Evolutionary conservation across 352 stramenopile genomes (phyloP).

Genomic region (Pythium scleroteichum): DNA sequence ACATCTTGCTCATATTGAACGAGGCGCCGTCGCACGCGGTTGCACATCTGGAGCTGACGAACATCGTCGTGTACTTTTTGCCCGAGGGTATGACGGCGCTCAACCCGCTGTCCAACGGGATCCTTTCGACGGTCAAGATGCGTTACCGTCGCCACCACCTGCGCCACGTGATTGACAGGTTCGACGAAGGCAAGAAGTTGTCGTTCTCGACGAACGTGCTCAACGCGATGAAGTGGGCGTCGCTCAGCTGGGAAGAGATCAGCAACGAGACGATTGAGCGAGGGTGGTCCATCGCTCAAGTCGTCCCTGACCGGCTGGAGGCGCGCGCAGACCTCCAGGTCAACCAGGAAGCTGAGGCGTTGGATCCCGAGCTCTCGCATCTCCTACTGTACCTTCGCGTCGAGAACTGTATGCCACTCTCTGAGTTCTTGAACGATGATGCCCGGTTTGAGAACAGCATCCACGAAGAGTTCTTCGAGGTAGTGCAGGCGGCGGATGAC

Average conservation of each 20-base stretch:
- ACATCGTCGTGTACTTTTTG: slow-evolving; percentile 71
- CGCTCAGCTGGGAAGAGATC: slow-evolving; percentile 70
- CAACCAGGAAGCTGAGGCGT: slow-evolving; percentile 54
- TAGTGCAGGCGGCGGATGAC: slow-evolving; percentile 65
- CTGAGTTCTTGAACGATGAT: slow-evolving; percentile 77
- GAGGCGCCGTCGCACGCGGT: slow-evolving; percentile 78
- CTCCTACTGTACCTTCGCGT: slow-evolving; percentile 67
- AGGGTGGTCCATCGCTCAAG: slow-evolving; percentile 60
- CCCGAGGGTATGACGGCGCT: slow-evolving; percentile 50
- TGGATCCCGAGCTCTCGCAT: slow-evolving; percentile 69
- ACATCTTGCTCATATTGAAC: slow-evolving; percentile 79
- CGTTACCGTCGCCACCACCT: slow-evolving; percentile 74
- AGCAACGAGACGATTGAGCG: slow-evolving; percentile 66
- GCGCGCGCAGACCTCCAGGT: slow-evolving; percentile 53
- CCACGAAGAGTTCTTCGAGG: slow-evolving; percentile 84
- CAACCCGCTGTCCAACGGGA: slow-evolving; percentile 64
- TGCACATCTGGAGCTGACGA: slow-evolving; percentile 71
- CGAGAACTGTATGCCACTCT: slow-evolving; percentile 55
- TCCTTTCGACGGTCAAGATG: slow-evolving; percentile 73
- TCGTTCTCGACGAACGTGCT: slow-evolving; percentile 71
- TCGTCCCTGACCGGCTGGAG: slow-evolving; percentile 50
- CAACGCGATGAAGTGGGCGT: slow-evolving; percentile 80
- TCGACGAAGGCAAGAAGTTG: slow-evolving; percentile 42
- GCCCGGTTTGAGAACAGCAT: slow-evolving; percentile 63
- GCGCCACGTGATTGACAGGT: slow-evolving; percentile 61